Percentiles rank a stretch among this genome's conserved stretches.
phyloP scores from a whole-genome alignment of 768 basidiomycete genomes.

The Artomyces pyxidatus region DNA sequence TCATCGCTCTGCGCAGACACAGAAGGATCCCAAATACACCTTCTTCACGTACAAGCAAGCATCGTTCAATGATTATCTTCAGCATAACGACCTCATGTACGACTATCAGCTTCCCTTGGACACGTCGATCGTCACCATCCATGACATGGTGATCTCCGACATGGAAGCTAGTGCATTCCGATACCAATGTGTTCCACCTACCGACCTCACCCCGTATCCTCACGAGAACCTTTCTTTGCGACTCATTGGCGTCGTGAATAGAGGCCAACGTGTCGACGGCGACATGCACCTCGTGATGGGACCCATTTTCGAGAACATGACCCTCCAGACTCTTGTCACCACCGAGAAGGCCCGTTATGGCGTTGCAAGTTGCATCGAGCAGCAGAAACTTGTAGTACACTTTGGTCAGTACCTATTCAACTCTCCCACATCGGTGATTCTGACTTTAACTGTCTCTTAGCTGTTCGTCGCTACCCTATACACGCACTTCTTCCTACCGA shows the following conservation, averaged over 20 bases:
- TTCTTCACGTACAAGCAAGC: background rate
- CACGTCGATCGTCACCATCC: background rate
- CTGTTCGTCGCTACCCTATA: background rate
- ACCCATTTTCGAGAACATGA: background rate
- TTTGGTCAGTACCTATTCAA: background rate
- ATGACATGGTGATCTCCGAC: background rate
- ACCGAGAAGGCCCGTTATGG: background rate
- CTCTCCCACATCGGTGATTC: background rate
- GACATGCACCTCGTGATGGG: background rate
- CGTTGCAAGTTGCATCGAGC: background rate
- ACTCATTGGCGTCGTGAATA: background rate
- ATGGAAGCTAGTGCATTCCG: background rate
- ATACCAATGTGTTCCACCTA: background rate
- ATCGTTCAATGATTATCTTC: background rate
- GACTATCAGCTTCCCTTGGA: background rate
- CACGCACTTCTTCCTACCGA: background rate
- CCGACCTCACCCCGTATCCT: background rate
- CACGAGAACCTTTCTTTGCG: background rate
- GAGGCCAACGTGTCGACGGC: background rate
- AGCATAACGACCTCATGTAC: background rate
- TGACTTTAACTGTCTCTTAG: background rate
- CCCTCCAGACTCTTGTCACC: background rate
- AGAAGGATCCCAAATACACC: background rate
- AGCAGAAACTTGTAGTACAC: background rate
- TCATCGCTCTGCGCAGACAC: background rate